Evolutionary conservation across 139 green algal species (phyloP), one percentile per base, ranked within the genome.

Genomic region (Chlamydomonas asymmetrica): DNA sequence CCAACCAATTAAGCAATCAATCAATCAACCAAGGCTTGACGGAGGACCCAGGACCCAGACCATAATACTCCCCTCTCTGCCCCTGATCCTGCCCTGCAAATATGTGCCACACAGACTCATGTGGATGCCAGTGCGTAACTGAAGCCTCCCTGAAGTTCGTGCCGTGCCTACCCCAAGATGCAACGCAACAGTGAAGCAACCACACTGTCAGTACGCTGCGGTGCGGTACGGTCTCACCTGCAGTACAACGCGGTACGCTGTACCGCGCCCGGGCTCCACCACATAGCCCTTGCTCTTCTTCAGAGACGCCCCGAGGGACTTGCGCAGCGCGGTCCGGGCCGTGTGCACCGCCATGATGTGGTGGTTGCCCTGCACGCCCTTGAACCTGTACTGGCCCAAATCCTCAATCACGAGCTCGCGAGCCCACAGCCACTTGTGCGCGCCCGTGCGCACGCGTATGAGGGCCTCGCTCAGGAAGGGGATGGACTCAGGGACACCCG

Each of bases 291-390:
- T 87, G 66, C 71, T 71, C 78, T 76, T 75, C 31, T 76, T 73
- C 16, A 85, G 71, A 2, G 56, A 57, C 29, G 66, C 73, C 31
- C 67, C 79, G 22, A 74, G 73, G 77, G 80, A 83, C 29, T 74
- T 81, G 56, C 81, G 79, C 27, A 72, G 69, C 0, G 63, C 62
- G 0, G 83, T 77, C 65, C 72, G 56, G 25, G 66, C 73, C 4
- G 63, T 81, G 32, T 63, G 70, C 5, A 87, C 78, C 5, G 66
- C 73, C 23, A 82, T 72, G 56, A 87, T 85, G 31, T 61, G 35
- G 61, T 87, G 81, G 4, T 71, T 69, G n/a, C 81, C 81, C 4
- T 78, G 70, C 25, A 87, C 81, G n/a, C 81, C 81, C 78, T 87
- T 87, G 77, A 87, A 87, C 59, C 73, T 76, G 80, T 62, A 85